These are phyloP conservation scores for Fusarium tjaetaba DNA, from an alignment of 2,329 filamentous ascomycete species.

Conservation along the genomic window DNA sequence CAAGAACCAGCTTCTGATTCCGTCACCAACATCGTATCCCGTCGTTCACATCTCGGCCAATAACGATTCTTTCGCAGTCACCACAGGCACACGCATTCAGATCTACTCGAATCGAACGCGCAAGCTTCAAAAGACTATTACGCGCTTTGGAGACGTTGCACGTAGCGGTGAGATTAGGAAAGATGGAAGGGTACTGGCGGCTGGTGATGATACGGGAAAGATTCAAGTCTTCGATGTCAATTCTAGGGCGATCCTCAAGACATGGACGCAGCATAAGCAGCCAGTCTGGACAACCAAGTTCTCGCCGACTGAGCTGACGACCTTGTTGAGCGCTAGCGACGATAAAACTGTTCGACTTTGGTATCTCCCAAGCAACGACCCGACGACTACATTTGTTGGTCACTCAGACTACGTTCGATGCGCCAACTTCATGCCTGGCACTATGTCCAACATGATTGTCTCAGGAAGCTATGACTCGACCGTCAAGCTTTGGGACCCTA, in stretches of 20 bases:
- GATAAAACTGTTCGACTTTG: constrained; percentile 93
- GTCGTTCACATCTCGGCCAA: constrained; percentile 88
- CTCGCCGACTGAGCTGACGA: constrained; percentile 87
- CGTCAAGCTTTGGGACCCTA: constrained; percentile 91
- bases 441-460: constrained; percentile 78
- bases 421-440: constrained; percentile 83
- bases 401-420: constrained; percentile 93
- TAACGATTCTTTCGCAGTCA: constrained; percentile 86
- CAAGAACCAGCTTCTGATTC: constrained; percentile 88
- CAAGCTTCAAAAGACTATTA: constrained; percentile 93
- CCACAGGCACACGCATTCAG: constrained; percentile 92
- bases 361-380: constrained; percentile 86
- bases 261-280: constrained; percentile 94
- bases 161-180: constrained; percentile 88
- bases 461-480: constrained; percentile 96
- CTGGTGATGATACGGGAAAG: constrained; percentile 89
- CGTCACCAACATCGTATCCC: constrained; percentile 88
- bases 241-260: constrained; percentile 91
- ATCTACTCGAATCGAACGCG: constrained; percentile 92
- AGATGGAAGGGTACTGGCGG: constrained; percentile 89
- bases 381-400: constrained; percentile 81
- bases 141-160: constrained; percentile 90
- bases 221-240: constrained; percentile 95
- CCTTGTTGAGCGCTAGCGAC: constrained; percentile 88
- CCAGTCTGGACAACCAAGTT: constrained; percentile 93